phyloP scores from a whole-genome alignment of 805 yeast genomes.

The Blastobotrys chiropterorum region DNA sequence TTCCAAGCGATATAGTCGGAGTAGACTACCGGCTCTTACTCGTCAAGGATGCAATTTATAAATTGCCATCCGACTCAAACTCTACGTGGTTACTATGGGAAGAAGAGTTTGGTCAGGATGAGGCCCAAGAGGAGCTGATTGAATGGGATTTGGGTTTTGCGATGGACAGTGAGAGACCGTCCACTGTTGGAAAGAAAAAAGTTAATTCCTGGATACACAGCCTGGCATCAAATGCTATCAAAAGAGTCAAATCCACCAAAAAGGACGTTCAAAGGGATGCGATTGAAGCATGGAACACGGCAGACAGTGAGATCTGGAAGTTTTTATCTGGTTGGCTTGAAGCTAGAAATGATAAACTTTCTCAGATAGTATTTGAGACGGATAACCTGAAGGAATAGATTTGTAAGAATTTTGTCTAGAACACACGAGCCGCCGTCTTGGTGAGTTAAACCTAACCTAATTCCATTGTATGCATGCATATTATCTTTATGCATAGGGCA shows the following conservation, averaged over 20 bases:
- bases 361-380: neutral
- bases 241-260: neutral
- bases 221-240: neutral
- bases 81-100: slow-evolving; percentile 19
- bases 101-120: slow-evolving; percentile 4
- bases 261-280: slow-evolving; percentile 5
- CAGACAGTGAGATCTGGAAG: slow-evolving; percentile 21
- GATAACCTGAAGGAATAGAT: neutral
- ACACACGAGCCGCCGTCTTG: too few species aligned
- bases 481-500: neutral
- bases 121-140: slow-evolving; percentile 5
- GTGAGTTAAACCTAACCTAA: too few species aligned
- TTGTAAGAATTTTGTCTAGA: neutral
- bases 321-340: slow-evolving; percentile 10
- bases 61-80: slow-evolving; percentile 8
- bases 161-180: slow-evolving; percentile 1
- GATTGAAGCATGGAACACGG: slow-evolving; percentile 18
- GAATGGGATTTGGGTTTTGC: slow-evolving; percentile 20
- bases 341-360: neutral
- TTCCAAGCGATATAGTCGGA: slow-evolving; percentile 12
- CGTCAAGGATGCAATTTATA: slow-evolving; percentile 17
- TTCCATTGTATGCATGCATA: neutral
- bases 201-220: neutral
- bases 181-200: neutral
- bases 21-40: slow-evolving; percentile 12